phyloP scores from a whole-genome alignment of 2,329 filamentous ascomycete genomes.

The Monosporascus cannonballus region DNA sequence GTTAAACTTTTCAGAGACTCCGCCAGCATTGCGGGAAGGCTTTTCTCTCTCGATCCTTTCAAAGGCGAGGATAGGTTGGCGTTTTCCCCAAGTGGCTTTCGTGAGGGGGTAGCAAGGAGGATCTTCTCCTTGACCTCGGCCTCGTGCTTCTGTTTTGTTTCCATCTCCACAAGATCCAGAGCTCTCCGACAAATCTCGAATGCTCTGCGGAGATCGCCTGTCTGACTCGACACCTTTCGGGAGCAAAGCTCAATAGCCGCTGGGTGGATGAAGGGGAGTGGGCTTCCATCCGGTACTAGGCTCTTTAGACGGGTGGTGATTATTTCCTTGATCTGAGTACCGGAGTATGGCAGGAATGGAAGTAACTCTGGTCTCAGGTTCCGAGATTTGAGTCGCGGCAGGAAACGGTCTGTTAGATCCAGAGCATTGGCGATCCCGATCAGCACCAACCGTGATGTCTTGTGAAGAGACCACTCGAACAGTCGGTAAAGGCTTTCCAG shows the following conservation, averaged over 20 bases:
- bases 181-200: constrained; percentile 91
- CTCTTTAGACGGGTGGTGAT: constrained; percentile 78
- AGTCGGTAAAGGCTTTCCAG: constrained; percentile 83
- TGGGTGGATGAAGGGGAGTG: constrained; percentile 84
- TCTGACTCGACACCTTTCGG: constrained; percentile 90
- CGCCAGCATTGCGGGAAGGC: constrained; percentile 41
- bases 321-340: constrained; percentile 78
- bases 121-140: constrained; percentile 52
- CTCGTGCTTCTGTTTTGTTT: constrained; percentile 70
- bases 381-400: constrained; percentile 86
- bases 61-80: constrained; percentile 61
- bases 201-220: constrained; percentile 87
- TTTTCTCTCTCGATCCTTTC: constrained; percentile 31
- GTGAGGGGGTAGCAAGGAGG: constrained; percentile 60
- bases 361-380: constrained; percentile 86
- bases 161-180: constrained; percentile 81
- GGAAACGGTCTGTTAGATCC: constrained; percentile 89
- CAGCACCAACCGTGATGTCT: constrained; percentile 71
- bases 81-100: constrained; percentile 75
- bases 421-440: constrained; percentile 95
- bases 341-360: constrained; percentile 88
- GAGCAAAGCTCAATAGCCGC: constrained; percentile 90
- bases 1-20: constrained; percentile 59
- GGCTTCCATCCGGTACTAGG: constrained; percentile 53
- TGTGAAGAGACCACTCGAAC: constrained; percentile 93